Conservation (phyloP, 169 alveolate genomes). For the Plasmodium inui region DNA sequence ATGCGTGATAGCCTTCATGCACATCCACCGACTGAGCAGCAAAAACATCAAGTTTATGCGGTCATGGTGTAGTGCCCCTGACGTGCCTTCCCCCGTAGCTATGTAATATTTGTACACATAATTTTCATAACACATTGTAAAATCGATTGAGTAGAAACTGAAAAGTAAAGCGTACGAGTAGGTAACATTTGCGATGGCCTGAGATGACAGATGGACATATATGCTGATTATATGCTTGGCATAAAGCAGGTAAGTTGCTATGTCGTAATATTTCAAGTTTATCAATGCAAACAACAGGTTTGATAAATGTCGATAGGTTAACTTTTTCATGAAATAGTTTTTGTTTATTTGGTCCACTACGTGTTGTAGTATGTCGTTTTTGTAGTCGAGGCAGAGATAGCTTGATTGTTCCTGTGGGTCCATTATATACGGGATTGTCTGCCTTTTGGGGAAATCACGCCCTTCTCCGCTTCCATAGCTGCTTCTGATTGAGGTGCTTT, state of each 20-base stretch:
- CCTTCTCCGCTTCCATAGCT: background rate
- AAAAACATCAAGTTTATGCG: conserved; percentile 51
- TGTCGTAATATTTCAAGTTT: conserved; percentile 61
- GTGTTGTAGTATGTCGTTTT: conserved; percentile 60
- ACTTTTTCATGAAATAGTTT: conserved; percentile 58
- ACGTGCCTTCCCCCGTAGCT: background rate
- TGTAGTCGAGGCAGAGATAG: conserved; percentile 23
- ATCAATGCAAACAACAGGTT: conserved; percentile 47
- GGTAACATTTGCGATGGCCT: conserved; percentile 45
- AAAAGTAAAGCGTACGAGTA: conserved; percentile 44
- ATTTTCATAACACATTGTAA: conserved; percentile 45
- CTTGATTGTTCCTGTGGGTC: background rate
- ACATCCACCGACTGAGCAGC: conserved; percentile 52
- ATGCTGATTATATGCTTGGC: conserved; percentile 42
- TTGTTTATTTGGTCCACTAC: conserved; percentile 42
- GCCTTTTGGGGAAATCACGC: background rate
- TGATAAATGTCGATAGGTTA: conserved; percentile 60
- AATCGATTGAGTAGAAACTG: conserved; percentile 55
- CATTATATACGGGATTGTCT: background rate
- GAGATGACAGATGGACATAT: conserved; percentile 59
- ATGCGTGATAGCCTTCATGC: conserved; percentile 2
- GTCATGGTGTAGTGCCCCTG: background rate
- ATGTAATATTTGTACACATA: conserved; percentile 44
- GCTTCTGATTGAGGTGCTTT: background rate
- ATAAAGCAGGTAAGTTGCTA: conserved; percentile 42